phyloP scores from a whole-genome alignment of 1,284 basidiomycete species.

The Pholiota adiposa region DNA sequence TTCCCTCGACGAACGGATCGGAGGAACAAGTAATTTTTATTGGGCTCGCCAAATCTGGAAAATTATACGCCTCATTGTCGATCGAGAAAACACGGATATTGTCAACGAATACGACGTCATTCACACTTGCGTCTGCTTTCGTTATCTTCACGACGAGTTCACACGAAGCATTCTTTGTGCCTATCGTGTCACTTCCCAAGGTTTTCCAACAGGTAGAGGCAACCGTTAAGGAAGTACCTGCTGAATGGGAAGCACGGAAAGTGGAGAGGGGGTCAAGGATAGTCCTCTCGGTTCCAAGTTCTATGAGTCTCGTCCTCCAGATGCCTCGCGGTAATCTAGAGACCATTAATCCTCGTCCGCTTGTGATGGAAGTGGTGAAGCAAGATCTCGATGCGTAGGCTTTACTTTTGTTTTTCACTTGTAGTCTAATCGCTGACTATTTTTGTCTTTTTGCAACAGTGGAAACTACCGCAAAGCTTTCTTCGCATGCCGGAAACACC shows the following conservation, averaged over 20 bases:
- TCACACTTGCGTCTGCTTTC: slow-evolving; percentile 80
- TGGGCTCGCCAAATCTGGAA: slow-evolving; percentile 70
- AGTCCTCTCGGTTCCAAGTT: slow-evolving; percentile 82
- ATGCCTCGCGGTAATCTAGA: slow-evolving; percentile 99
- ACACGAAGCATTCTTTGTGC: slow-evolving; percentile 83
- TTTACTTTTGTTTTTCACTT: neutral
- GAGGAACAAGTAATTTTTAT: slow-evolving; percentile 49
- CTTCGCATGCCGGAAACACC: slow-evolving; percentile 89
- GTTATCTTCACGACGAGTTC: slow-evolving; percentile 87
- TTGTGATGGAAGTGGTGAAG: slow-evolving; percentile 86
- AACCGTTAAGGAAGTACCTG: slow-evolving; percentile 35
- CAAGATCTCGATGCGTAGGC: slow-evolving; percentile 75
- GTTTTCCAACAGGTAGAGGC: slow-evolving; percentile 29
- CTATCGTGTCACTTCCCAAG: slow-evolving; percentile 45
- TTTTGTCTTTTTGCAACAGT: slow-evolving; percentile 37
- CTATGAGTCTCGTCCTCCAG: slow-evolving; percentile 92
- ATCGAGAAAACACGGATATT: slow-evolving; percentile 35
- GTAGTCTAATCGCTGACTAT: neutral
- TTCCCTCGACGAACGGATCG: slow-evolving; percentile 15
- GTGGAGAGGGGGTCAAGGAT: slow-evolving; percentile 89
- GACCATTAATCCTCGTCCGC: slow-evolving; percentile 90
- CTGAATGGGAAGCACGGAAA: slow-evolving; percentile 71
- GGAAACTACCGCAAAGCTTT: slow-evolving; percentile 86
- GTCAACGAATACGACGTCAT: slow-evolving; percentile 77
- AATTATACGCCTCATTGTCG: slow-evolving; percentile 54